Base-by-base conservation (phyloP, 2,329 filamentous ascomycete species). In the Chaetoscypha palmicola region DNA sequence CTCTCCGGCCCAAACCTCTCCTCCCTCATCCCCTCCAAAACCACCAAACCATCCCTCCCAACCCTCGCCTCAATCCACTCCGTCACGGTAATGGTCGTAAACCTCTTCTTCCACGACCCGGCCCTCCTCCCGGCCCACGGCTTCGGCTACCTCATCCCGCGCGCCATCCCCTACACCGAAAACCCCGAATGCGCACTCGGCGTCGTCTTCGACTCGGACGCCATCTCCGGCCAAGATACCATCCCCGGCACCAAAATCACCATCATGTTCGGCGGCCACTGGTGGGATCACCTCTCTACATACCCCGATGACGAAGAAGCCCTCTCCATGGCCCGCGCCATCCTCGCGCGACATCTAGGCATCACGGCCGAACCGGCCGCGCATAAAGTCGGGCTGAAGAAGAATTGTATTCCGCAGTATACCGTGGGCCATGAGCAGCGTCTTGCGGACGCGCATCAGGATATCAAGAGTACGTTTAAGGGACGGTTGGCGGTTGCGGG, bases 191-290 rank as follows among this genome's bases (percentile, higher is more conserved):
- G 79, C 49, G 86, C 83, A 1, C 79, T 98, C 4, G 92, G 92
- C 50, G 90, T 97, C 41, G 84, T 97, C 48, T 97, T 97, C 64
- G 89, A 95, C 64, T 86, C 81, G 14, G 47, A 63, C 39, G 55
- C 57, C 24, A 44, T 67, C 22, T 50, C 60, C 43, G 74, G 73
- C 14, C 71, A 76, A 54, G 77, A 83, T 59, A 70, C 66, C 3
- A 70, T 64, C 1, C 20, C 49, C 10, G 88, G 86, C 19, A 94
- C 88, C 11, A 95, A 94, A 63, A 66, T 97, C 41, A 95, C 91
- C 12, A 86, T 97, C 55, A 94, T 98, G 80, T 70, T 98, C 45
- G 92, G 92, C 47, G 92, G 92, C 1, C 89, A 96, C 66, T 88
- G 86, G 76, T 97, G 87, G 87, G 74, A 88, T 61, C 74, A 69